phyloP scores from a whole-genome alignment of 305 asterid species.

The Fraxinus baroniana region DNA sequence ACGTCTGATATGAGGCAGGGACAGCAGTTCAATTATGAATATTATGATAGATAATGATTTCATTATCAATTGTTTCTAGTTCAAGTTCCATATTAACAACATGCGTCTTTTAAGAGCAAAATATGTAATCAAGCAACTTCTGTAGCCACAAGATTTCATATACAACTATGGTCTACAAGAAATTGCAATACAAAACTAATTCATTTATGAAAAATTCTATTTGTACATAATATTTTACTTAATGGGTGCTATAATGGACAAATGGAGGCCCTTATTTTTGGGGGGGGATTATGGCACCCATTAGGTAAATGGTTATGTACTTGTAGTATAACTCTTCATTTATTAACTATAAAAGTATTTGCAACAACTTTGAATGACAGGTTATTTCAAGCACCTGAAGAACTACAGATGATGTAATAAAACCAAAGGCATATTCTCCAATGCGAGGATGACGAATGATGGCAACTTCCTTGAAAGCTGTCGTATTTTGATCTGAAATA shows the following conservation, averaged over 20 bases:
- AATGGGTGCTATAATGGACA: too few relatives aligned
- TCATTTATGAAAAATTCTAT: too few relatives aligned
- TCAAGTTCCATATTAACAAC: background rate
- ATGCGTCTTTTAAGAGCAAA: background rate
- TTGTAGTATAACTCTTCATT: too few relatives aligned
- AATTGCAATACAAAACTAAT: background rate
- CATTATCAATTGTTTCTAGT: background rate
- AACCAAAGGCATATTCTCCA: slow-evolving; percentile 92
- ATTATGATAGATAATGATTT: background rate
- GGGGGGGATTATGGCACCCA: too few relatives aligned
- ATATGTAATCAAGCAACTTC: background rate
- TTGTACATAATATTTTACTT: too few relatives aligned
- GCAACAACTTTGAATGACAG: slow-evolving; percentile 11
- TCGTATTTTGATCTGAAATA: slow-evolving; percentile 70
- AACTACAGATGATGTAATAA: slow-evolving; percentile 75
- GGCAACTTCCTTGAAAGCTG: slow-evolving; percentile 96
- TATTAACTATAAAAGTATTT: background rate
- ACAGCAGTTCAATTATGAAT: background rate
- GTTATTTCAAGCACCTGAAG: slow-evolving; percentile 63
- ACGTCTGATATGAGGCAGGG: background rate
- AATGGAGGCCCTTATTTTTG: too few relatives aligned
- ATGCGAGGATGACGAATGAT: slow-evolving; percentile 92
- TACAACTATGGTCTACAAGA: background rate
- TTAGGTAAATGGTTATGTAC: too few relatives aligned
- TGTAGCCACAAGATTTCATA: slow-evolving; percentile 1